Base-by-base conservation (phyloP, 2,329 filamentous ascomycete species). In the Diaporthe sp. region DNA sequence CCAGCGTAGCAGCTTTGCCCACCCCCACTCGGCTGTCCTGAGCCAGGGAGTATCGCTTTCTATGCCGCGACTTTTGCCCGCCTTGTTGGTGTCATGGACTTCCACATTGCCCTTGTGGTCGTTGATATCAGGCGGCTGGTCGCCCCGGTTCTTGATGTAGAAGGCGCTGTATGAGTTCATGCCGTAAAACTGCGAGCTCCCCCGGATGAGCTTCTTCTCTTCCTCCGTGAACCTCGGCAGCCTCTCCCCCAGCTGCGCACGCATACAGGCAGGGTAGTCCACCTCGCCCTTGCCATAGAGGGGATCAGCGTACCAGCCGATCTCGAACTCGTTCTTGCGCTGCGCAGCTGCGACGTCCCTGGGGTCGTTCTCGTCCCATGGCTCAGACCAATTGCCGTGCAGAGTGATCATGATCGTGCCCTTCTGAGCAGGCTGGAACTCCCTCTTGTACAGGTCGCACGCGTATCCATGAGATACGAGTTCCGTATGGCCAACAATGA, bases 121-220 rank as follows among this genome's bases (percentile, higher is more conserved):
- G 44, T 82, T 83, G 60, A 83, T 80, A 49, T 85, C 84, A 10
- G 85, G 78, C 39, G 79, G 81, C n/a, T 75, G 80, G 46, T 80
- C 82, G 4, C 75, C 75, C 19, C 81, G 82, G 75, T 86, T 83
- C 7, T 79, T 80, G 19, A 84, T 80, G 46, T 81, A 86, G 58
- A 85, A 85, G 0, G 84, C 82, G 0, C 84, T 84, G 79, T 86
- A 87, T 19, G 84, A 85, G 77, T 86, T 86, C 83, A 86, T 86
- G 42, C 85, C 85, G 70, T 86, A 86, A 34, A 82, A 82, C 61
- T 84, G 82, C 2, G 83, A 84, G 74, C 83, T 85, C 1, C 83
- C 83, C 0, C 83, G 80, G 7, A 86, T 79, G 9, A 86, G 79
- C n/a, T 76, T 80, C 73, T 82, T 83, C 77, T 86, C 85, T 73